Evolutionary conservation across 1,284 basidiomycete genomes (phyloP).

Genomic region (Boletellus sp.): DNA sequence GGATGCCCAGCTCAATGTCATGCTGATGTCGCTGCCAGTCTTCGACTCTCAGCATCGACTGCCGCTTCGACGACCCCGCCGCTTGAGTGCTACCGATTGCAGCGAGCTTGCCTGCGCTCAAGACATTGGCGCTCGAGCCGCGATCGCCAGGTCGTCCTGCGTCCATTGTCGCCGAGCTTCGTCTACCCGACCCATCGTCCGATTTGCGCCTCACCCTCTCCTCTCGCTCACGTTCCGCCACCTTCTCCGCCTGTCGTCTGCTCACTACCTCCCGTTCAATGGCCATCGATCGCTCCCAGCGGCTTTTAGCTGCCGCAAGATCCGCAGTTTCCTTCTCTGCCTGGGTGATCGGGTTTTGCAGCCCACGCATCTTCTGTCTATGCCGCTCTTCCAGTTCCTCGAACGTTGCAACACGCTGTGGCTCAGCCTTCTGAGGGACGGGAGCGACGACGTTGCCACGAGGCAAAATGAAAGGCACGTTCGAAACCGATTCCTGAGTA

Average conservation of each 20-base stretch:
- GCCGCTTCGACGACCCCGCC: constrained; percentile 50
- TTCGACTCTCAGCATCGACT: constrained; percentile 75
- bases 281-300: constrained; percentile 73
- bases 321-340: constrained; percentile 70
- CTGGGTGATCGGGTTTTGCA: constrained; percentile 72
- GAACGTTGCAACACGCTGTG: constrained; percentile 61
- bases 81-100: constrained; percentile 34
- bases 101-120: constrained; percentile 60
- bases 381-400: constrained; percentile 81
- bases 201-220: constrained; percentile 44
- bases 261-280: constrained; percentile 66
- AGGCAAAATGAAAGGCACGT: constrained; percentile 29
- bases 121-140: constrained; percentile 46
- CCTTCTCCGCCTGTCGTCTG: constrained; percentile 67
- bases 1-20: constrained; percentile 40
- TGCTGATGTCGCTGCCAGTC: constrained; percentile 76
- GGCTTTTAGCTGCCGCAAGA: constrained; percentile 60
- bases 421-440: constrained; percentile 43
- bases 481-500: constrained; percentile 22
- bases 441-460: constrained; percentile 42
- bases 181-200: constrained; percentile 37
- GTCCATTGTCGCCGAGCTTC: constrained; percentile 28
- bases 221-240: constrained; percentile 46
- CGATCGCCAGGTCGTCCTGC: constrained; percentile 33
- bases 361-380: constrained; percentile 68